Evolutionary conservation across 2,329 filamentous ascomycete genomes (phyloP).

Genomic region (Alternaria brassicae): DNA sequence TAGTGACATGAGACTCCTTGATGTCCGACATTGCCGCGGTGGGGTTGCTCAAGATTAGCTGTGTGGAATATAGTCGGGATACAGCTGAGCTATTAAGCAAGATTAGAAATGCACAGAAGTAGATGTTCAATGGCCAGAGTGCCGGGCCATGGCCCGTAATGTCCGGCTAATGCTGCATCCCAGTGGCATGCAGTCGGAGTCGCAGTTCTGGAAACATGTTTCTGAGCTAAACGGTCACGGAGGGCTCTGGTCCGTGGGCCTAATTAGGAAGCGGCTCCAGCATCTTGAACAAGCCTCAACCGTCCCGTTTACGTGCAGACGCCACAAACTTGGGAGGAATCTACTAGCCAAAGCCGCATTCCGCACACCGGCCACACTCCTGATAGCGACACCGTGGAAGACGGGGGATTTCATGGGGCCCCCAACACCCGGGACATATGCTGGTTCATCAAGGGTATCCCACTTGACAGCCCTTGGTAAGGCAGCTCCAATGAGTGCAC

Average conservation of each 20-base stretch:
- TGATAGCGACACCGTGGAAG: constrained; percentile 4
- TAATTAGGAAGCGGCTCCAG: constrained; percentile 9
- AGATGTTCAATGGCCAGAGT: constrained; percentile 1
- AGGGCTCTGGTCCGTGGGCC: constrained; percentile 9
- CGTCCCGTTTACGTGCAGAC: constrained; percentile 5
- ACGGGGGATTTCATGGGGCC: constrained; percentile 15
- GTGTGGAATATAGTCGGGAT: constrained; percentile 18
- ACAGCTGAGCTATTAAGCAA: constrained; percentile 23
- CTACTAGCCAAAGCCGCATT: background rate
- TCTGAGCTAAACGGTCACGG: constrained; percentile 5
- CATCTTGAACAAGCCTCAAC: constrained; percentile 10
- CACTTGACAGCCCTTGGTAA: constrained; percentile 7
- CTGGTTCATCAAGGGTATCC: constrained; percentile 13
- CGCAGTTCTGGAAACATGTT: constrained; percentile 22
- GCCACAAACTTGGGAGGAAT: background rate
- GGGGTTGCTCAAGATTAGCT: constrained; percentile 12
- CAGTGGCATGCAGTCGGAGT: constrained; percentile 10
- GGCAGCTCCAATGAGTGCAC: constrained; percentile 4
- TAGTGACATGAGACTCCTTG: constrained; percentile 21
- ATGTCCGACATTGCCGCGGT: constrained; percentile 24
- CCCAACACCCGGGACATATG: constrained; percentile 1
- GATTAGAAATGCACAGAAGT: constrained; percentile 4
- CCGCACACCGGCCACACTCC: background rate
- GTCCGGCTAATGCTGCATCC: constrained; percentile 21
- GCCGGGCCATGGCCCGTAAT: constrained; percentile 20